Percentiles rank a stretch among this genome's conserved stretches.
phyloP scores from a whole-genome alignment of 257 asterid species.

The Jaltomata sinuosa region DNA sequence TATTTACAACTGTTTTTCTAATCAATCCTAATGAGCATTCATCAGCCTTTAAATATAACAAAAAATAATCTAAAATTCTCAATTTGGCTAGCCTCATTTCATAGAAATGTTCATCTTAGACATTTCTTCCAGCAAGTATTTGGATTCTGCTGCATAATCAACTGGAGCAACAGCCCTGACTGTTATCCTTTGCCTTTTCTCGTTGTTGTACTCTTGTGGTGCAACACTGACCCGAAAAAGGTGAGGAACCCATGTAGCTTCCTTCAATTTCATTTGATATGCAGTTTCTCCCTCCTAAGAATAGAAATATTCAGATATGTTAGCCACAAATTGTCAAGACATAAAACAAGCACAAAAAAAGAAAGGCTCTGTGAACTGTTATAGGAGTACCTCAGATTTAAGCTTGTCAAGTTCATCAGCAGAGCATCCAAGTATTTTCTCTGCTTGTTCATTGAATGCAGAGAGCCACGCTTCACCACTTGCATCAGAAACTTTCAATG shows the following conservation, averaged over 20 bases:
- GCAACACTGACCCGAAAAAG: conserved; percentile 70
- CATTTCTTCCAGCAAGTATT: conserved; percentile 56
- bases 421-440: conserved; percentile 58
- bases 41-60: not conserved
- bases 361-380: not conserved
- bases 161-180: conserved; percentile 55
- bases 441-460: conserved; percentile 71
- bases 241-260: conserved; percentile 61
- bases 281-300: conserved; percentile 40
- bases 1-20: not conserved
- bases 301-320: not conserved
- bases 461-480: conserved; percentile 85
- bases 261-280: conserved; percentile 26
- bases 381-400: conserved; percentile 58
- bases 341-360: not conserved
- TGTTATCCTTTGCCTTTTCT: conserved; percentile 82
- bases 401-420: conserved; percentile 79
- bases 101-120: conserved; percentile 34
- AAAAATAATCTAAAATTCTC: not conserved
- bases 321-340: not conserved
- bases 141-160: conserved; percentile 75
- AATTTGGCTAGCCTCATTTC: not conserved
- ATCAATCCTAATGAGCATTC: not conserved
- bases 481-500: conserved; percentile 61
- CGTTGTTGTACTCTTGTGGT: conserved; percentile 59